Base-by-base conservation (phyloP, 169 alveolate genomes). In the Plasmodium vinckei region DNA sequence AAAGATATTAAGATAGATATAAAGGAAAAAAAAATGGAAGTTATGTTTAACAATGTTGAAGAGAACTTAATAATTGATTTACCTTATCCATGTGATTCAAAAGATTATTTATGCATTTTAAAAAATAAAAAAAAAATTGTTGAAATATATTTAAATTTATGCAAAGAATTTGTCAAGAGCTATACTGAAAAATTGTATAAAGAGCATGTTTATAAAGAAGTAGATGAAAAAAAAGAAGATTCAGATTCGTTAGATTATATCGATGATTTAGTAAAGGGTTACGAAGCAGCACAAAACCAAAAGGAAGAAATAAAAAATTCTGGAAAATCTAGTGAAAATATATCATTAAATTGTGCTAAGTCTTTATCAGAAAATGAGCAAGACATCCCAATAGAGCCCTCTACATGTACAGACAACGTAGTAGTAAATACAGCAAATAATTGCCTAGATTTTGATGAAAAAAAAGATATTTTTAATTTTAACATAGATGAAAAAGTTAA, bases 101-200 rank as follows among this genome's bases (percentile, higher is more conserved):
- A 79, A 57, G 82, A 65, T 51, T 79, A 65, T 70, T 17, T 39
- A 9, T 79, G 89, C 23, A 9, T 79, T 59, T 21, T 79, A 65
- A 39, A 69, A 19, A 79, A 46, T 42, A 70, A 79, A 15, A 79
- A 79, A 56, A 46, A 53, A 19, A 79, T 10, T 21, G 56, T 79
- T 3, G 89, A 79, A 79, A 60, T 79, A 39, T 79, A 65, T 59
- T 60, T 79, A 44, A 65, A 64, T 13, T 65, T 79, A 39, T 56
- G 79, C 53, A 61, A 79, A 65, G 59, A 79, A 17, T 79, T 65
- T 59, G 64, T 79, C 54, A 42, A 33, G 15, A 25, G 15, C 13
- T 79, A 65, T 54, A 79, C 82, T 44, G n/a, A 79, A 27, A 49
- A 49, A 5, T 19, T 79, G 51, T 67, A 60, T 67, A 65, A 65